Evolutionary conservation across 768 basidiomycete genomes (phyloP).

Genomic region (Amanita pallidorosea): DNA sequence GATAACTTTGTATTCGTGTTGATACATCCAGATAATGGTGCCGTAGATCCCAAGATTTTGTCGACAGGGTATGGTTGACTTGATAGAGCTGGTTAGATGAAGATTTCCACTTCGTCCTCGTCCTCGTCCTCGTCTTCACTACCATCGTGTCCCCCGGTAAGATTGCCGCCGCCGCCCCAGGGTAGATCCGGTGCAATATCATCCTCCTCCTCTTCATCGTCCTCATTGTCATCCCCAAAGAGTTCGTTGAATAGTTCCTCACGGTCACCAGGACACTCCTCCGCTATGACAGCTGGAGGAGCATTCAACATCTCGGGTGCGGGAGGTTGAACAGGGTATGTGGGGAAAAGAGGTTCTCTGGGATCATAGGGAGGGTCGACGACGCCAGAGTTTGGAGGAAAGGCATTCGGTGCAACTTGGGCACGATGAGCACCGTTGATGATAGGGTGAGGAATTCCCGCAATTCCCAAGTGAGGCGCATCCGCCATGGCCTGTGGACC

Average conservation of each 20-base stretch:
- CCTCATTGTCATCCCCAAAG: background rate
- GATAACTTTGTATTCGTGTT: too few relatives aligned
- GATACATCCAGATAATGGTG: too few relatives aligned
- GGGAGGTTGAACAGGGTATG: background rate
- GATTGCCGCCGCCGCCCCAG: background rate
- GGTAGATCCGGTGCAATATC: background rate
- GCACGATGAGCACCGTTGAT: too few relatives aligned
- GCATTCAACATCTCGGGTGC: background rate
- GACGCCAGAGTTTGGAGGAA: too few relatives aligned
- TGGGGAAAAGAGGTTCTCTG: background rate
- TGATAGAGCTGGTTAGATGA: too few relatives aligned
- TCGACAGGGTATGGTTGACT: too few relatives aligned
- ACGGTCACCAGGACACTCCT: background rate
- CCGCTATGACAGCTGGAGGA: background rate
- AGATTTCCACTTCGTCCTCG: background rate
- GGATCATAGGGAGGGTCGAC: background rate
- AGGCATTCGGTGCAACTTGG: too few relatives aligned
- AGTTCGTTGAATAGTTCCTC: background rate
- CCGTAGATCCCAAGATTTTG: too few relatives aligned
- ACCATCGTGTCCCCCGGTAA: background rate
- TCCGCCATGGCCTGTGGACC: too few relatives aligned
- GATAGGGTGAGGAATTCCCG: too few relatives aligned
- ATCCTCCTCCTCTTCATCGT: background rate
- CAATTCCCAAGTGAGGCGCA: too few relatives aligned
- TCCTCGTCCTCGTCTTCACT: background rate